These are phyloP conservation scores for Aspergillus puulaauensis DNA, from an alignment of 2,329 filamentous ascomycete genomes.

Conservation along the genomic window DNA sequence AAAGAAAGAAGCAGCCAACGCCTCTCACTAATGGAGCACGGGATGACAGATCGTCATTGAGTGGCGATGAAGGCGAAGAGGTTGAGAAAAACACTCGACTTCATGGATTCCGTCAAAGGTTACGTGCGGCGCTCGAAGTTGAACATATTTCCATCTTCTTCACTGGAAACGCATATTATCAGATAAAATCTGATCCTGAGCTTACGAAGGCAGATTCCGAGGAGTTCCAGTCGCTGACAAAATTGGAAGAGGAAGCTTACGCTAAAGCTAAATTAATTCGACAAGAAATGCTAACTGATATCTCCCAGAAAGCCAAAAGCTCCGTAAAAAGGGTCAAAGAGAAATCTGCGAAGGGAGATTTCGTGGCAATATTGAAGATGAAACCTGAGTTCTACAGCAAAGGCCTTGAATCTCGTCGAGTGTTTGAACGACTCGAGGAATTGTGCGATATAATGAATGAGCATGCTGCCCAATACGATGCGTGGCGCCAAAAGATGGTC, in stretches of 20 bases:
- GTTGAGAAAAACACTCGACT: constrained; percentile 49
- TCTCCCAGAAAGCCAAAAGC: constrained; percentile 57
- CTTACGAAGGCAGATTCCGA: constrained; percentile 66
- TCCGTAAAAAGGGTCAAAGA: constrained; percentile 64
- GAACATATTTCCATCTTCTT: constrained; percentile 84
- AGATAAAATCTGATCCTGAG: constrained; percentile 71
- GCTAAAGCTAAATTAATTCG: constrained; percentile 75
- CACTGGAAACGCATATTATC: constrained; percentile 76
- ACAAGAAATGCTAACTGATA: constrained; percentile 69
- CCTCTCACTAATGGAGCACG: constrained; percentile 22
- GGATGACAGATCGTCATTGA: constrained; percentile 19
- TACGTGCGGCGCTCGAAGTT: constrained; percentile 73
- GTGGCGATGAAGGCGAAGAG: constrained; percentile 39
- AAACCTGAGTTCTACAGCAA: constrained; percentile 51
- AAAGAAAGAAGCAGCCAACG: constrained; percentile 34
- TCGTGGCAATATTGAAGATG: constrained; percentile 65
- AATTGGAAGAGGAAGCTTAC: constrained; percentile 70
- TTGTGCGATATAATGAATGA: constrained; percentile 67
- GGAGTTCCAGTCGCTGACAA: constrained; percentile 65
- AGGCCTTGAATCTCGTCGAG: constrained; percentile 71
- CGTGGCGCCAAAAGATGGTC: constrained; percentile 73
- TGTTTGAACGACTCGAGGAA: constrained; percentile 65
- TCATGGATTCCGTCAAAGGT: constrained; percentile 60
- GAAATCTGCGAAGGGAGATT: constrained; percentile 53
- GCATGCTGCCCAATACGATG: constrained; percentile 69